phyloP scores from a whole-genome alignment of 176 grass and related monocot genomes.

The Triticum timopheevii region DNA sequence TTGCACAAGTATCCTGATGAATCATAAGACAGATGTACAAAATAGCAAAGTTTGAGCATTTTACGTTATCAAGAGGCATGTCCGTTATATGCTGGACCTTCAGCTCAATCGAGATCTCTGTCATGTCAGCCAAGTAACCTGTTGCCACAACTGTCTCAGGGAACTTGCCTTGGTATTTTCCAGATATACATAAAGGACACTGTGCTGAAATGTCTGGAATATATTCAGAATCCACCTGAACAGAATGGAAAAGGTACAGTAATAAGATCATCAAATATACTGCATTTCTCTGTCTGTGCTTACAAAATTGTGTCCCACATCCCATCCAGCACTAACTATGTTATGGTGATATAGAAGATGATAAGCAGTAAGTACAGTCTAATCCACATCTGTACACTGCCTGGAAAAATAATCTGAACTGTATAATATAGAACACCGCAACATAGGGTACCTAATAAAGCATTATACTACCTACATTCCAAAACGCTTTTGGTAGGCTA shows the following conservation, averaged over 20 bases:
- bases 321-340: background rate
- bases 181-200: conserved; percentile 71
- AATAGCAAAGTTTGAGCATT: background rate
- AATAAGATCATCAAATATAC: conserved; percentile 8
- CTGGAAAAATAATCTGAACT: background rate
- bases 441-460: background rate
- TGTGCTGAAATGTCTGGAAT: conserved; percentile 79
- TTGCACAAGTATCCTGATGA: background rate
- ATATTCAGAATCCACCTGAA: conserved; percentile 68
- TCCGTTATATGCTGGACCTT: conserved; percentile 77
- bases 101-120: conserved; percentile 73
- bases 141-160: conserved; percentile 67
- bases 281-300: background rate
- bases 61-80: conserved; percentile 88
- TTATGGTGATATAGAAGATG: background rate
- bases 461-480: background rate
- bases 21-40: conserved; percentile 13
- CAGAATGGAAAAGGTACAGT: background rate
- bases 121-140: conserved; percentile 84
- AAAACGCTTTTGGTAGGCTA: too few relatives aligned
- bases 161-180: conserved; percentile 81
- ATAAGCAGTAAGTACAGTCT: background rate
- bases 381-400: background rate
- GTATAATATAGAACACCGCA: background rate
- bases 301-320: background rate